Percentiles rank a stretch among this genome's conserved stretches.
These are phyloP conservation scores for Solanum virginianum DNA, from an alignment of 257 asterid genomes.

Conservation along the genomic window DNA sequence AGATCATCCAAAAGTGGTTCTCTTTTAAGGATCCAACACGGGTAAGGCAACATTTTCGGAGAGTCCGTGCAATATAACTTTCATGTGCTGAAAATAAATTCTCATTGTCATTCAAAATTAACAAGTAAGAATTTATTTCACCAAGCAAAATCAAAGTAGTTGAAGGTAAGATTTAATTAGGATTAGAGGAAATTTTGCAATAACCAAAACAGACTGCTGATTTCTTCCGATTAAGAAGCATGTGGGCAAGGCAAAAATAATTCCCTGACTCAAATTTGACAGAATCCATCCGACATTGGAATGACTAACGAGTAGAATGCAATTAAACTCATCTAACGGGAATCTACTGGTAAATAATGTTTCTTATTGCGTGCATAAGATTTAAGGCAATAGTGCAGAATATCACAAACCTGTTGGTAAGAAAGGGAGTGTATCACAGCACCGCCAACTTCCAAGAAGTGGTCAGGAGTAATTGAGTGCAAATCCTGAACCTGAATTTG, in stretches of 20 bases:
- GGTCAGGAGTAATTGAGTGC: constrained; percentile 80
- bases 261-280: background rate
- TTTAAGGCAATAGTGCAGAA: background rate
- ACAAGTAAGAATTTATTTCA: background rate
- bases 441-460: constrained; percentile 95
- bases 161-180: background rate
- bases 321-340: background rate
- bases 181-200: background rate
- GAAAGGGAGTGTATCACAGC: constrained; percentile 97
- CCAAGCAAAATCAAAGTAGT: background rate
- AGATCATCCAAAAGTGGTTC: background rate
- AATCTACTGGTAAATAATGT: background rate
- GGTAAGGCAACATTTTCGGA: background rate
- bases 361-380: background rate
- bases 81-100: background rate
- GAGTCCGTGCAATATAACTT: background rate
- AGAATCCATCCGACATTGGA: background rate
- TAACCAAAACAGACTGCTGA: background rate
- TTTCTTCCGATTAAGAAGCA: background rate
- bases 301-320: background rate
- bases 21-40: background rate
- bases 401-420: constrained; percentile 80
- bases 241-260: background rate
- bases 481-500: constrained; percentile 91
- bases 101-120: background rate